These are phyloP conservation scores for Tillandsia leiboldiana DNA, from an alignment of 176 grass and related monocot species.

Conservation along the genomic window DNA sequence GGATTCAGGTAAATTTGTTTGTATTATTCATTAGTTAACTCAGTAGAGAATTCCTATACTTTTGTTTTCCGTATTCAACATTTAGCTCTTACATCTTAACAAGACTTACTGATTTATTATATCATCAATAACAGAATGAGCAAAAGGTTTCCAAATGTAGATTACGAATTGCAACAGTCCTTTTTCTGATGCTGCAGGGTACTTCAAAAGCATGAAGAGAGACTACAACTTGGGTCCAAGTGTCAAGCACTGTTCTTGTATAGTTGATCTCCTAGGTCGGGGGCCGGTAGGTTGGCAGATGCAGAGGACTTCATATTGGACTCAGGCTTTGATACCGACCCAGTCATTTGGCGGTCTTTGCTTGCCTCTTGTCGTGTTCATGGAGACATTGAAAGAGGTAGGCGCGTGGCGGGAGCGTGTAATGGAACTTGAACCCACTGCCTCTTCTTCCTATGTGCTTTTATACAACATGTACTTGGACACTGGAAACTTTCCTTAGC, in stretches of 20 bases:
- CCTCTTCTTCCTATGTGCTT: constrained; percentile 50
- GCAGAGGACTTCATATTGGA: constrained; percentile 46
- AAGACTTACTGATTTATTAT: not conserved
- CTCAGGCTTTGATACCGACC: constrained; percentile 36
- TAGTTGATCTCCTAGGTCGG: constrained; percentile 71
- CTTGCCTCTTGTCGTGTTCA: constrained; percentile 55
- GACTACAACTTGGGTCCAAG: constrained; percentile 43
- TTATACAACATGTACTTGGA: constrained; percentile 61
- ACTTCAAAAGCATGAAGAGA: constrained; percentile 44
- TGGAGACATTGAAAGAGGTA: constrained; percentile 41
- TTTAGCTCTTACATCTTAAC: too few species aligned
- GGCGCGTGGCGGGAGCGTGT: constrained; percentile 28
- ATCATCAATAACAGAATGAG: too few species aligned
- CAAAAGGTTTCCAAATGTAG: too few species aligned
- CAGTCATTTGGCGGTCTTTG: constrained; percentile 45
- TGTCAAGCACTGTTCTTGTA: constrained; percentile 51
- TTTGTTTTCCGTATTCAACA: too few species aligned
- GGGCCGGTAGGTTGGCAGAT: constrained; percentile 54
- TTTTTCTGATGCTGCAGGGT: constrained; percentile 32
- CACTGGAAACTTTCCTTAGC: constrained; percentile 34
- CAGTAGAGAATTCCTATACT: not conserved
- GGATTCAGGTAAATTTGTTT: constrained; percentile 40
- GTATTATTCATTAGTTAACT: not conserved
- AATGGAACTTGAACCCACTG: constrained; percentile 49
- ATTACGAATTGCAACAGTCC: not conserved